phyloP scores from a whole-genome alignment of 2,329 filamentous ascomycete genomes.

The Pseudocercospora ulei region DNA sequence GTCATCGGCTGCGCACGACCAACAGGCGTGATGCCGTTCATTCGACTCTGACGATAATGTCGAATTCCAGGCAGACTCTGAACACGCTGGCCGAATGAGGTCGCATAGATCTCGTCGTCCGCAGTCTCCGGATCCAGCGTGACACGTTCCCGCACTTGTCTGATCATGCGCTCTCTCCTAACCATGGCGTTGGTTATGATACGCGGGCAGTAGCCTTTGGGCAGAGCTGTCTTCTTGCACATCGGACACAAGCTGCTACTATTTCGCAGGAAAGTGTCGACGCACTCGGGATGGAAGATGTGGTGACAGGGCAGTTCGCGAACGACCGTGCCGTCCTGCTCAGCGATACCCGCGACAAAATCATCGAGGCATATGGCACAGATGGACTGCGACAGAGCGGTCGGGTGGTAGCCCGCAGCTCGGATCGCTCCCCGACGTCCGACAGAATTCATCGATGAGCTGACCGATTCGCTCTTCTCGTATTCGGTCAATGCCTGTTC shows the following conservation, averaged over 20 bases:
- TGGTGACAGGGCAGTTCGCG: slow-evolving; percentile 82
- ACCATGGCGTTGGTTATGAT: slow-evolving; percentile 79
- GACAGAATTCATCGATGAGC: slow-evolving; percentile 3
- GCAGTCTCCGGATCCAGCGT: slow-evolving; percentile 13
- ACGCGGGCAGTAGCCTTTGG: slow-evolving; percentile 48
- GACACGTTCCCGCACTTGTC: slow-evolving; percentile 48
- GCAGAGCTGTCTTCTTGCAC: slow-evolving; percentile 77
- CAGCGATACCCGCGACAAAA: slow-evolving; percentile 45
- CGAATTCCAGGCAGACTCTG: slow-evolving; percentile 12
- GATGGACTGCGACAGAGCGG: slow-evolving; percentile 58
- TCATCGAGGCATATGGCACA: slow-evolving; percentile 87
- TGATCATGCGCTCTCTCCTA: slow-evolving; percentile 61
- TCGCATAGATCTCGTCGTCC: slow-evolving; percentile 11
- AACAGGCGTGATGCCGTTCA: slow-evolving; percentile 10
- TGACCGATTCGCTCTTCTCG: slow-evolving; percentile 12
- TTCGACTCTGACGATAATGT: slow-evolving; percentile 13
- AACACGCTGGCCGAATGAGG: slow-evolving; percentile 12
- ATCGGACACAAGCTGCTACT: slow-evolving; percentile 82
- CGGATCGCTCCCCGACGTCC: slow-evolving; percentile 10
- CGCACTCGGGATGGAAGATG: slow-evolving; percentile 86
- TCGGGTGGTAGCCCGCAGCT: slow-evolving; percentile 22
- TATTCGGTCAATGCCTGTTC: slow-evolving; percentile 12
- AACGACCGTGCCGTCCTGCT: slow-evolving; percentile 48
- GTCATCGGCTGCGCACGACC: slow-evolving; percentile 21
- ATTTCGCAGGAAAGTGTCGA: slow-evolving; percentile 69